Percentiles rank a stretch among this genome's conserved stretches.
These are phyloP conservation scores for Lodderomyces beijingensis DNA, from an alignment of 1,139 yeast species.

Conservation along the genomic window DNA sequence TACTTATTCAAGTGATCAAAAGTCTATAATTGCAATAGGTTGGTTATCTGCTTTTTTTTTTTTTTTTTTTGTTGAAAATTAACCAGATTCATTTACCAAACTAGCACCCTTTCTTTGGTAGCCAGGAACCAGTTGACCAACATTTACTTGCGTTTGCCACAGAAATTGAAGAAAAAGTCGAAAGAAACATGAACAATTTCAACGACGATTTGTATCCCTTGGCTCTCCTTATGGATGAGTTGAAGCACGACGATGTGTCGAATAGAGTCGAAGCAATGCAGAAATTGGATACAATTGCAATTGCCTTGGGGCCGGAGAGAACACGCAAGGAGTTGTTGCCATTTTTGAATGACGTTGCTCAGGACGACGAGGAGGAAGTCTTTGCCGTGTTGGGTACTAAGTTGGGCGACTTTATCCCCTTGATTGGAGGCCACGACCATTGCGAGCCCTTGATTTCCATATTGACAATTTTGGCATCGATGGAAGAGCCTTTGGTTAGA, in stretches of 20 bases:
- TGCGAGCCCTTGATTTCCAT: slow-evolving; percentile 78
- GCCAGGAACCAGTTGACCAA: no score
- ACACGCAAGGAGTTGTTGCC: slow-evolving; percentile 88
- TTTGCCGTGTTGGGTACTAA: slow-evolving; percentile 91
- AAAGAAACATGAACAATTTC: neutral
- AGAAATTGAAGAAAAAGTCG: neutral
- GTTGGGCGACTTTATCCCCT: slow-evolving; percentile 80
- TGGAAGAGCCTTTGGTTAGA: slow-evolving; percentile 97
- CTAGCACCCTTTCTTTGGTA: no score
- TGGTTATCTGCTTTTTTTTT: no score
- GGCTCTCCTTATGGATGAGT: slow-evolving; percentile 94
- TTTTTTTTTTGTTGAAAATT: no score
- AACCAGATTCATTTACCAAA: no score
- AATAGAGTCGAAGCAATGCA: slow-evolving; percentile 94
- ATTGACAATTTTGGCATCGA: slow-evolving; percentile 82
- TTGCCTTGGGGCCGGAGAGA: slow-evolving; percentile 93
- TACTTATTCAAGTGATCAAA: no score
- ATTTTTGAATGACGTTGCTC: slow-evolving; percentile 81
- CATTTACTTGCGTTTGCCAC: neutral
- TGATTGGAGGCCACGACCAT: slow-evolving; percentile 79
- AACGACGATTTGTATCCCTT: slow-evolving; percentile 80
- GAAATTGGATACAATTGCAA: slow-evolving; percentile 87
- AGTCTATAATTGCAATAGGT: no score
- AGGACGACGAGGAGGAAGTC: slow-evolving; percentile 98
- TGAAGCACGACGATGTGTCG: slow-evolving; percentile 89